These are phyloP conservation scores for Lasiodiplodia sp. DNA, from an alignment of 2,329 filamentous ascomycete species.

Conservation along the genomic window DNA sequence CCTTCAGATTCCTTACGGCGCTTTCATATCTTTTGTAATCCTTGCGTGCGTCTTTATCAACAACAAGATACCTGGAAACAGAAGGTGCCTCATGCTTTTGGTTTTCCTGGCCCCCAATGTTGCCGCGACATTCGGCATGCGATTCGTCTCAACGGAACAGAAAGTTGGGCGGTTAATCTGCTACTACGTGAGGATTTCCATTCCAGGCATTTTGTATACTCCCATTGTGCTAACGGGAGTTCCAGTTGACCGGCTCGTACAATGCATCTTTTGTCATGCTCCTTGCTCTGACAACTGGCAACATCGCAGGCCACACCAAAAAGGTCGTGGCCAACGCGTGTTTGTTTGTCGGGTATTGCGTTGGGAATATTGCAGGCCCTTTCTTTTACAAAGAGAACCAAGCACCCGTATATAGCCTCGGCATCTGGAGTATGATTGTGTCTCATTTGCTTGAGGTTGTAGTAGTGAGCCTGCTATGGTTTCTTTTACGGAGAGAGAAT, in stretches of 20 bases:
- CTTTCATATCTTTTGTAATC: constrained; percentile 35
- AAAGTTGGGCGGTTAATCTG: neutral
- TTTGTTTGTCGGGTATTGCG: constrained; percentile 55
- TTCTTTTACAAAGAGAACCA: constrained; percentile 50
- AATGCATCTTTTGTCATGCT: constrained; percentile 40
- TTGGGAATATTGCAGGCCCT: constrained; percentile 52
- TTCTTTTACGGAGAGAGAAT: constrained; percentile 45
- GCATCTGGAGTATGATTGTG: constrained; percentile 38
- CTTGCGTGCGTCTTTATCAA: constrained; percentile 31
- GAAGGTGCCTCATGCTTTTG: neutral
- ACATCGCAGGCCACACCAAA: constrained; percentile 49
- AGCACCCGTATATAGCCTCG: constrained; percentile 45
- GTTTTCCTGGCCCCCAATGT: neutral
- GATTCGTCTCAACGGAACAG: neutral
- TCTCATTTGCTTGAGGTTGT: constrained; percentile 38
- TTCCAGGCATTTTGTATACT: neutral
- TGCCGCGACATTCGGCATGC: neutral
- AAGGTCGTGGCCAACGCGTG: constrained; percentile 56
- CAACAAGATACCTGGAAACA: neutral
- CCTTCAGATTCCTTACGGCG: constrained; percentile 39
- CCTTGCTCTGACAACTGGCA: constrained; percentile 38
- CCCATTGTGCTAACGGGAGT: neutral
- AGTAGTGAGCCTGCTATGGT: constrained; percentile 41
- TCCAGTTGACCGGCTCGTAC: constrained; percentile 35
- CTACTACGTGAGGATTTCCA: neutral